Conservation (phyloP, 2,329 filamentous ascomycete genomes). For the Ophiostoma montium region DNA sequence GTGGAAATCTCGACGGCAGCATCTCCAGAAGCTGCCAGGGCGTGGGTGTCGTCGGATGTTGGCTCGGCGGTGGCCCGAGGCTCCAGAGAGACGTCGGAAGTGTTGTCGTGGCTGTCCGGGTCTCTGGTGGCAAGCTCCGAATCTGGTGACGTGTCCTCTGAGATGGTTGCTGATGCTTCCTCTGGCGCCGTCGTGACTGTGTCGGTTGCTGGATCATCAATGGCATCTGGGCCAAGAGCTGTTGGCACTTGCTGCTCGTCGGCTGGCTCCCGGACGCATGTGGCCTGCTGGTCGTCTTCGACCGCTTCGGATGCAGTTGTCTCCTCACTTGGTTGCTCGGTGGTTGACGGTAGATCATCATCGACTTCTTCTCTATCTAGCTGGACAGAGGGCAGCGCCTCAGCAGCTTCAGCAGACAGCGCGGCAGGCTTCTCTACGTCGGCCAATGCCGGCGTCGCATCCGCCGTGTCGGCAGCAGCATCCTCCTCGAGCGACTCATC, state of each 20-base stretch:
- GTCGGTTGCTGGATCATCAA: not conserved
- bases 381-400: not conserved
- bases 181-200: too few relatives aligned
- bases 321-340: not conserved
- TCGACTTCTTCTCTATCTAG: conserved; percentile 2
- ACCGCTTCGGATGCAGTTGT: not conserved
- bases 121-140: not conserved
- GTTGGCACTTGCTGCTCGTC: too few relatives aligned
- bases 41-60: too few relatives aligned
- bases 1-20: too few relatives aligned
- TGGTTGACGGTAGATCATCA: not conserved
- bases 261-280: not conserved
- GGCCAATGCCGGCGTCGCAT: not conserved
- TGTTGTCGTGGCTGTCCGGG: not conserved
- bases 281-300: not conserved
- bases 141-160: not conserved
- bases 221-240: too few relatives aligned
- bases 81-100: too few relatives aligned
- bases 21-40: too few relatives aligned
- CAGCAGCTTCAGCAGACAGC: not conserved
- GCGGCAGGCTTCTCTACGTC: not conserved
- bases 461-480: not conserved
- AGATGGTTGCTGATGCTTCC: not conserved
- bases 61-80: too few relatives aligned
- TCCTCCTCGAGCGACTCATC: not conserved